Base-by-base conservation (phyloP, 345 rosid species). In the Eucalyptus pumila region DNA sequence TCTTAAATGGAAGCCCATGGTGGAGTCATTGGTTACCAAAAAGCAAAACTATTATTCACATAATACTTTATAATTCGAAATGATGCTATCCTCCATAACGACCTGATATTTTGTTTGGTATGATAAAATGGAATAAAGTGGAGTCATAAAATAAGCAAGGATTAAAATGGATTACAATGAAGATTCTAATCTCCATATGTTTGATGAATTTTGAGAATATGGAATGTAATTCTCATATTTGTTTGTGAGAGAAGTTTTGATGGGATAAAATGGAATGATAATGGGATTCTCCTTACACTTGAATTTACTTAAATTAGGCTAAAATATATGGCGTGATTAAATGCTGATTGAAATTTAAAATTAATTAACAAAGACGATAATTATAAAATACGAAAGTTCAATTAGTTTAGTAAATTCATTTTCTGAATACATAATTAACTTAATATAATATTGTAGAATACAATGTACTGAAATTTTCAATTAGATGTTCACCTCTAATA, bases 1-100 rank as follows among this genome's bases (percentile, higher is more conserved):
- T 12, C 5, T 48, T 12, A 12, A 48, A 15, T 48, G 1, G 6
- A 48, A 1, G 1, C 6, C 1, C 15, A 4, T 48, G 6, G 0
- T 48, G 2, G 3, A 48, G 50, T 48, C 50, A 2, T 13, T 4
- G 3, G 2, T 48, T 48, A 48, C 6, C 15, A 13, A 48, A 49
- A 49, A 49, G 5, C 1, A 62, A 27, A 30, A 14, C n/a, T 14
- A 65, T 14, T 65, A n/a, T 14, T 14, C 37, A 14, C 10, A 4
- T 7, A 7, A 65, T 65, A 65, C 5, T n/a, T 65, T 4, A 4
- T 30, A 7, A 60, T 60, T 60, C 2, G 2, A 60, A 65, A 67
- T 67, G 80, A 67, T 32, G 23, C 12, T 5, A 5, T 5, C 42
- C 42, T 17, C 7, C 42, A 17, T 67, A 32, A 67, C 10, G 2